Conservation (phyloP, 495 filamentous ascomycete species). For the Daldinia grandis region DNA sequence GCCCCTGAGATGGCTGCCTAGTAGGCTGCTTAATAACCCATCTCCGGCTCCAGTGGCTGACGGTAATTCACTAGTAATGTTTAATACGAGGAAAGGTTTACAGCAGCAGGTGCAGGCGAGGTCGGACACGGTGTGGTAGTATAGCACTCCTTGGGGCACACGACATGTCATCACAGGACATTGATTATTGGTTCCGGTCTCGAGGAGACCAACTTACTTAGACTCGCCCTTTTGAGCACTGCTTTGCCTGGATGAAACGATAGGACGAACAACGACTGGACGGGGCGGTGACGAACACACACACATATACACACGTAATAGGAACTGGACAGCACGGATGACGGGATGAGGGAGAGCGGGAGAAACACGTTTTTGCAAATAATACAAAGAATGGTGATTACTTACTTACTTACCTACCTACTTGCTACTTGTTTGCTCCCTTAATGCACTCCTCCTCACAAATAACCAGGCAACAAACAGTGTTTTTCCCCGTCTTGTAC, state of each 20-base stretch:
- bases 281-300: not conserved
- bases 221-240: not conserved
- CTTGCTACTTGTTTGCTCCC: not conserved
- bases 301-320: not conserved
- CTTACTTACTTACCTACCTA: not conserved
- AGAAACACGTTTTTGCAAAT: not conserved
- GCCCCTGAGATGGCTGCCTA: constrained; percentile 39
- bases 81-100: constrained; percentile 35
- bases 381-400: not conserved
- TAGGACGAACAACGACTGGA: constrained; percentile 7
- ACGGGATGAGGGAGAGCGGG: too few species aligned
- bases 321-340: not conserved
- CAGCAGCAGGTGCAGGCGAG: not conserved
- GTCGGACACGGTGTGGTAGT: not conserved
- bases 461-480: not conserved
- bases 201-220: not conserved
- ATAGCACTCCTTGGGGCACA: not conserved
- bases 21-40: constrained; percentile 8
- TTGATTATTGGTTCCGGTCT: not conserved
- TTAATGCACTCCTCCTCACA: not conserved
- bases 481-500: constrained; percentile 26
- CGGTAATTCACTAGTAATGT: constrained; percentile 40
- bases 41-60: constrained; percentile 7
- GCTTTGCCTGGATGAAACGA: constrained; percentile 8
- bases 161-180: not conserved